A percentile compares a stretch with the other conserved stretches of the same genome.
Evolutionary conservation across 345 rosid species (phyloP).

Genomic region (Carallia pectinifolia): DNA sequence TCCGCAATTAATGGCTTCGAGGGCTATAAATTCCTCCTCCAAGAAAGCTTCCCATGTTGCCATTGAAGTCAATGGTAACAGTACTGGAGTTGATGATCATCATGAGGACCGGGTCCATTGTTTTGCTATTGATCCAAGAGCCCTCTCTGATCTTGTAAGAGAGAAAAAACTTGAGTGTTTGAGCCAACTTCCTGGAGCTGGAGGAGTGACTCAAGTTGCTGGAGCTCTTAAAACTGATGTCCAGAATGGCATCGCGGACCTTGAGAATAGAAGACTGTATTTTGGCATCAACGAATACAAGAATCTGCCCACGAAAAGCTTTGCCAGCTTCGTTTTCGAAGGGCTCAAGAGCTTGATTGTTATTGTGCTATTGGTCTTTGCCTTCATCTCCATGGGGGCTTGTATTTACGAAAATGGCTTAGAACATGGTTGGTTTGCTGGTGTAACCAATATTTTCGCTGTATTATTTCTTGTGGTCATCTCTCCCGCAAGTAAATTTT

Average conservation of each 20-base stretch:
- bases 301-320: conserved; percentile 20
- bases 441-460: conserved; percentile 61
- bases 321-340: conserved; percentile 45
- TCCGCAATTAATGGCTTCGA: neutral
- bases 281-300: neutral
- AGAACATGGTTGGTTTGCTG: conserved; percentile 71
- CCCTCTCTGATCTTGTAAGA: conserved; percentile 8
- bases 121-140: neutral
- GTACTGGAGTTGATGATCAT: neutral
- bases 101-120: neutral
- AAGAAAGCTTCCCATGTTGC: neutral
- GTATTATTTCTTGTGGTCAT: conserved; percentile 52
- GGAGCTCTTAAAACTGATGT: conserved; percentile 4
- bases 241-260: conserved; percentile 10
- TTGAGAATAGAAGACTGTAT: neutral
- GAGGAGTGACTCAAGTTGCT: conserved; percentile 13
- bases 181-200: neutral
- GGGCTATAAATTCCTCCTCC: neutral
- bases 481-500: conserved; percentile 51
- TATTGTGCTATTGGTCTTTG: conserved; percentile 57
- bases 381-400: conserved; percentile 57
- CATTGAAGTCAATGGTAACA: neutral
- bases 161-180: conserved; percentile 10
- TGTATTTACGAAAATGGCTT: conserved; percentile 59
- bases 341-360: conserved; percentile 55